Evolutionary conservation across 306 rosid genomes (phyloP).

Genomic region (Quercus gilva): DNA sequence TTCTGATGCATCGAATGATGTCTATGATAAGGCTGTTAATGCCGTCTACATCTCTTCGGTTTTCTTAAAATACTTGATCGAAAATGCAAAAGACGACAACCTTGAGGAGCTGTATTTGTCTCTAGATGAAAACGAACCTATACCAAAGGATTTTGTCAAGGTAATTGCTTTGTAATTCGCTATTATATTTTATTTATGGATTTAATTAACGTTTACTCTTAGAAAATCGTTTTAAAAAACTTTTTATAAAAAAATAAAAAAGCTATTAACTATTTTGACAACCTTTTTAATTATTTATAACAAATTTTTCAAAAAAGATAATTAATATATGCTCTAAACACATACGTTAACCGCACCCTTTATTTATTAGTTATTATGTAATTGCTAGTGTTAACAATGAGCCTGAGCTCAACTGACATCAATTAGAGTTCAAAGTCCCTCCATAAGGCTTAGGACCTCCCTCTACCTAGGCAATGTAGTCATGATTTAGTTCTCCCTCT

Average conservation of each 20-base stretch:
- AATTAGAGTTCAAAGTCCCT: too few species aligned
- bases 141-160: conserved; percentile 52
- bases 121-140: conserved; percentile 59
- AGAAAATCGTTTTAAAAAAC: too few species aligned
- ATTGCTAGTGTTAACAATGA: not conserved
- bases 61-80: conserved; percentile 82
- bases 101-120: conserved; percentile 58
- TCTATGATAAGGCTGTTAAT: conserved; percentile 75
- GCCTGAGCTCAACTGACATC: too few species aligned
- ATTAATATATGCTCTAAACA: too few species aligned
- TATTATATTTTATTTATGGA: not conserved
- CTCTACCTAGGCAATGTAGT: too few species aligned
- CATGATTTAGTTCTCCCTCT: too few species aligned
- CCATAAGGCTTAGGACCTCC: too few species aligned
- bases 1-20: conserved; percentile 55
- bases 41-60: conserved; percentile 79
- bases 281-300: too few species aligned
- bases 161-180: conserved; percentile 33
- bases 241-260: too few species aligned
- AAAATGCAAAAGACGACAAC: conserved; percentile 50
- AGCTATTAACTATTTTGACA: too few species aligned
- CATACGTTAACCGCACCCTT: too few species aligned
- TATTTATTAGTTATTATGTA: not conserved
- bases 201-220: too few species aligned
- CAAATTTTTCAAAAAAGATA: accelerated